Percentiles rank a stretch among this genome's conserved stretches.
Evolutionary conservation across 23 red algal species (phyloP).

Genomic region (Gracilaria domingensis): DNA sequence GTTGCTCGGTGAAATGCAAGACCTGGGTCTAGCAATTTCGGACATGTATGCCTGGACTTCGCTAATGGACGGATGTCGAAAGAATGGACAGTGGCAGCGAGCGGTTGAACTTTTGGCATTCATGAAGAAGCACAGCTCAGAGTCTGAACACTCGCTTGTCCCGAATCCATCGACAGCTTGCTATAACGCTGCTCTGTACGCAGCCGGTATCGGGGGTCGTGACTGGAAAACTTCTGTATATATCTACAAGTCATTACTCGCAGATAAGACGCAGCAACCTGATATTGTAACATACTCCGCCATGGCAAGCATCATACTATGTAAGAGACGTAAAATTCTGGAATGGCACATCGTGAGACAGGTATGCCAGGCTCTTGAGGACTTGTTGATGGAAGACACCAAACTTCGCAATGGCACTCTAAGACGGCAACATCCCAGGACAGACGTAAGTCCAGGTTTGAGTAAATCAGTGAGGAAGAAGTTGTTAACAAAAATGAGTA

Average conservation of each 20-base stretch:
- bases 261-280: slow-evolving; percentile 26
- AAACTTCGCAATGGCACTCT: too few relatives aligned
- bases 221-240: slow-evolving; percentile 40
- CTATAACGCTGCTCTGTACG: slow-evolving; percentile 79
- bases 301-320: slow-evolving; percentile 58
- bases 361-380: slow-evolving; percentile 19
- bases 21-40: slow-evolving; percentile 57
- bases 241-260: slow-evolving; percentile 40
- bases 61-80: slow-evolving; percentile 70
- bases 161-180: slow-evolving; percentile 43
- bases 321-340: slow-evolving; percentile 12
- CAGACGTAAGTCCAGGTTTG: background rate
- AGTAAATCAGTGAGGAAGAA: background rate
- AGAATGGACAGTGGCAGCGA: slow-evolving; percentile 71
- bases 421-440: too few relatives aligned
- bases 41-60: slow-evolving; percentile 75
- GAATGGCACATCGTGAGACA: slow-evolving; percentile 42
- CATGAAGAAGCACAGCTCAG: slow-evolving; percentile 43
- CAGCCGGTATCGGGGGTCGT: slow-evolving; percentile 51
- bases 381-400: background rate
- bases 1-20: slow-evolving; percentile 80
- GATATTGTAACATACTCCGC: slow-evolving; percentile 71
- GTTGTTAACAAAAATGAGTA: slow-evolving; percentile 14
- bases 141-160: slow-evolving; percentile 14
- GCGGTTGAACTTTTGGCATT: slow-evolving; percentile 54